phyloP scores from a whole-genome alignment of 1,284 basidiomycete genomes.

The Leccinum huronense region DNA sequence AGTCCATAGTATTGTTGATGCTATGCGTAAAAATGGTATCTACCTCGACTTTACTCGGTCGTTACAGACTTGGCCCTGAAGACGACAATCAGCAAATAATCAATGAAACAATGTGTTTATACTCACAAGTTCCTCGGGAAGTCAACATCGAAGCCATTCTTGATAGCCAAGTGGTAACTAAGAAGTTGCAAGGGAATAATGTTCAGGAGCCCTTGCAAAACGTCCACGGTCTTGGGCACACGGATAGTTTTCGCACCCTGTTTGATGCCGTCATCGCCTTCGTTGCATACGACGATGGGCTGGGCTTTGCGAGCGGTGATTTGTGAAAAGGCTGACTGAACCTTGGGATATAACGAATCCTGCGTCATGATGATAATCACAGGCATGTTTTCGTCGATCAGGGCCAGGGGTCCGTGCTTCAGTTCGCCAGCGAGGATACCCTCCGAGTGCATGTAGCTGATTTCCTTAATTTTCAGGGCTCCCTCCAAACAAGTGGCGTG shows the following conservation, averaged over 20 bases:
- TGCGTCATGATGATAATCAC: constrained; percentile 99
- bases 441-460: constrained; percentile 91
- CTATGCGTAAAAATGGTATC: neutral
- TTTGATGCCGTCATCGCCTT: constrained; percentile 83
- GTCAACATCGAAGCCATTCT: constrained; percentile 96
- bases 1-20: constrained; percentile 14
- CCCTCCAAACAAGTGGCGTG: constrained; percentile 97
- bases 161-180: constrained; percentile 94
- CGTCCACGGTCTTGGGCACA: constrained; percentile 93
- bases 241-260: constrained; percentile 82
- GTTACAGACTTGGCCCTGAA: constrained; percentile 81
- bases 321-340: constrained; percentile 93
- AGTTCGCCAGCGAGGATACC: constrained; percentile 97
- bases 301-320: constrained; percentile 97
- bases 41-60: constrained; percentile 57
- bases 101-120: constrained; percentile 7
- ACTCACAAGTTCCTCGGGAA: constrained; percentile 94
- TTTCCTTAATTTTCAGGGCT: constrained; percentile 99
- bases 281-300: constrained; percentile 96
- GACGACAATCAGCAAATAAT: constrained; percentile 16
- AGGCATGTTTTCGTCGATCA: constrained; percentile 98
- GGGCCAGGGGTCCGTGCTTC: constrained; percentile 96
- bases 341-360: constrained; percentile 98
- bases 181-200: constrained; percentile 96
- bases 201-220: constrained; percentile 94